Base-by-base conservation (phyloP, 495 filamentous ascomycete species). In the Penicillium nucicola region DNA sequence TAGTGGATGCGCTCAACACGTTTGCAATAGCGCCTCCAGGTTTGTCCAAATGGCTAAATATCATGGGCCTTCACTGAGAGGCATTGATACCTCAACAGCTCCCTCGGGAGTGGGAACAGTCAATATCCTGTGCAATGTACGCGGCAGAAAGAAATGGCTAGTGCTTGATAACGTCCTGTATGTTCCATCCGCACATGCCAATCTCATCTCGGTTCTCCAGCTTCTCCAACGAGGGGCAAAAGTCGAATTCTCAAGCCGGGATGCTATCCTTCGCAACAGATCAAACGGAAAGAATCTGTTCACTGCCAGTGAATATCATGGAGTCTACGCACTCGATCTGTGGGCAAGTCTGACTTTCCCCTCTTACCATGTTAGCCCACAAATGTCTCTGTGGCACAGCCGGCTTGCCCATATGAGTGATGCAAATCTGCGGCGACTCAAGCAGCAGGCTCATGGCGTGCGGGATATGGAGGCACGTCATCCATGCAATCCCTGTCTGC, bases 321-420 rank as follows among this genome's bases (percentile, higher is more conserved):
- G 43, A 43, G 43, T 54, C 38, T 54, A 54, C 33, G 40, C 51
- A 54, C 51, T 54, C 31, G 15, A 54, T 43, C 30, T 48, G 13
- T 54, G 43, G 43, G 15, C 39, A 18, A 54, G 25, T 48, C 43
- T 47, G 4, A 42, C 37, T 37, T 54, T 60, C 45, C 41, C 53
- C 34, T 41, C 53, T 37, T 60, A 60, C 36, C 33, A 56, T 48
- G 48, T 56, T 22, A 56, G 52, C 10, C 53, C 48, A 18, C 43
- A 60, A 41, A 39, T 50, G 30, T 4, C 42, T 34, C 42, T 60
- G 2, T 56, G 48, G 57, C 53, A 60, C 19, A 51, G 40, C 15
- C 37, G 51, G 36, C 35, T 60, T 9, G 48, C 52, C 42, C 36
- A 58, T n/a, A n/a, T n/a, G n/a, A n/a, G n/a, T n/a, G n/a, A n/a